Evolutionary conservation across 2,329 filamentous ascomycete genomes (phyloP).

Genomic region (Fusarium nanum): DNA sequence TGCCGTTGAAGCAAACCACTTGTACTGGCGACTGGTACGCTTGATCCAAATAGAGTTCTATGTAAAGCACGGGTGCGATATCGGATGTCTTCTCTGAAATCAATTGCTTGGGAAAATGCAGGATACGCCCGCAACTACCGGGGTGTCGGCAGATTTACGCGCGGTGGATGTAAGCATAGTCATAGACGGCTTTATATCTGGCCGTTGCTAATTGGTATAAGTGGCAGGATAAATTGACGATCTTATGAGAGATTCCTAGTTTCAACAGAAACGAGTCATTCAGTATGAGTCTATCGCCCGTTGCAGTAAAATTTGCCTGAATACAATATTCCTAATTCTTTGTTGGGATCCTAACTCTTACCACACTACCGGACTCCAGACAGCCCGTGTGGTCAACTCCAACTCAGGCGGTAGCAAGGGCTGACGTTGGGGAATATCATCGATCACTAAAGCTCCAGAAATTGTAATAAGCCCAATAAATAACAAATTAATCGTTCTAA

Average conservation of each 20-base stretch:
- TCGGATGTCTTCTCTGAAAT: neutral
- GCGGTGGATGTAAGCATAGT: neutral
- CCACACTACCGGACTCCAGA: neutral
- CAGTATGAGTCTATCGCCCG: neutral
- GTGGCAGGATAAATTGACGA: neutral
- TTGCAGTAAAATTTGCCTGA: neutral
- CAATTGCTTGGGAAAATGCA: neutral
- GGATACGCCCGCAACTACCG: neutral
- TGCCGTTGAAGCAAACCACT: neutral
- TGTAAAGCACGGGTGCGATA: neutral
- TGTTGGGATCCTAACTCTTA: neutral
- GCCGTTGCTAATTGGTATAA: neutral
- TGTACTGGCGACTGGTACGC: too few species aligned
- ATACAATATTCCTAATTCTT: neutral
- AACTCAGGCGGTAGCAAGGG: neutral
- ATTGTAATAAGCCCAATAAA: slow-evolving; percentile 2
- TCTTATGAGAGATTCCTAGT: neutral
- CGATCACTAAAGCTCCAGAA: neutral
- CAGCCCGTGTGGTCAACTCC: neutral
- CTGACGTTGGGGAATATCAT: slow-evolving; percentile 13
- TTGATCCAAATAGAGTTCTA: neutral
- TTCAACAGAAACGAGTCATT: neutral
- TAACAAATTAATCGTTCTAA: slow-evolving; percentile 4
- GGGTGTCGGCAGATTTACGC: neutral
- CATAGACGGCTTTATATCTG: neutral